A percentile compares a stretch with the other conserved stretches of the same genome.
Conservation (phyloP, 2,329 filamentous ascomycete genomes). For the Fusarium cicatricum region DNA sequence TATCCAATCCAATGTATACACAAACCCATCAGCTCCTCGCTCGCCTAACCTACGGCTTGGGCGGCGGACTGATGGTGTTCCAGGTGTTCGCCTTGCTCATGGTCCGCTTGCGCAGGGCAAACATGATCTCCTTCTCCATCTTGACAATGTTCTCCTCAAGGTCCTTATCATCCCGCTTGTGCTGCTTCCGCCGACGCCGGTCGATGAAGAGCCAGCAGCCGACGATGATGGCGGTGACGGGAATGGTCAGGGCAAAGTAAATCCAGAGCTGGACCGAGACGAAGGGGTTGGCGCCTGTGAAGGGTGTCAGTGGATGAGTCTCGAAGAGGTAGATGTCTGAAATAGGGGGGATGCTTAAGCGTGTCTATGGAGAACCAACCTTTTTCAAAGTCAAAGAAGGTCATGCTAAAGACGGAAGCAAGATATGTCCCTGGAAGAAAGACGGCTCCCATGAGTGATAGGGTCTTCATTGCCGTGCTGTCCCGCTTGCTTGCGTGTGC, state of each 20-base stretch:
- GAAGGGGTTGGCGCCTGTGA: conserved; percentile 46
- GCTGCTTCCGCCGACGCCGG: conserved; percentile 56
- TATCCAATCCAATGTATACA: conserved; percentile 4
- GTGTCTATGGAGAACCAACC: conserved; percentile 43
- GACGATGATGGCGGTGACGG: conserved; percentile 64
- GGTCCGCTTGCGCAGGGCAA: conserved; percentile 62
- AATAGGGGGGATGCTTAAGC: too few species aligned
- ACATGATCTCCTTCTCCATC: conserved; percentile 67
- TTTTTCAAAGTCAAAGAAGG: conserved; percentile 69
- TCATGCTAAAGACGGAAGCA: conserved; percentile 71
- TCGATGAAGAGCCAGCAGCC: conserved; percentile 64
- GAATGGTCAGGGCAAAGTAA: conserved; percentile 69
- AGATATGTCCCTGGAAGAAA: conserved; percentile 71
- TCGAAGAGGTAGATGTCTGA: too few species aligned
- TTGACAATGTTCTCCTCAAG: conserved; percentile 63
- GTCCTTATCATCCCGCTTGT: conserved; percentile 58
- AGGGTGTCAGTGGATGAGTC: conserved; percentile 1
- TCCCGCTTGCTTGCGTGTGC: conserved; percentile 68
- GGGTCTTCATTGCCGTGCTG: conserved; percentile 71
- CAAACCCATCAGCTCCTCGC: neutral
- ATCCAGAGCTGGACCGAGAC: conserved; percentile 67
- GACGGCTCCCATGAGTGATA: conserved; percentile 69
- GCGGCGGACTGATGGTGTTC: conserved; percentile 51
- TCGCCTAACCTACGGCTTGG: conserved; percentile 25
- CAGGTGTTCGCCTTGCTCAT: conserved; percentile 65